Evolutionary conservation across 176 grass and related monocot genomes (phyloP), one percentile per base, ranked within the genome.

Genomic region (Oryza meridionalis): DNA sequence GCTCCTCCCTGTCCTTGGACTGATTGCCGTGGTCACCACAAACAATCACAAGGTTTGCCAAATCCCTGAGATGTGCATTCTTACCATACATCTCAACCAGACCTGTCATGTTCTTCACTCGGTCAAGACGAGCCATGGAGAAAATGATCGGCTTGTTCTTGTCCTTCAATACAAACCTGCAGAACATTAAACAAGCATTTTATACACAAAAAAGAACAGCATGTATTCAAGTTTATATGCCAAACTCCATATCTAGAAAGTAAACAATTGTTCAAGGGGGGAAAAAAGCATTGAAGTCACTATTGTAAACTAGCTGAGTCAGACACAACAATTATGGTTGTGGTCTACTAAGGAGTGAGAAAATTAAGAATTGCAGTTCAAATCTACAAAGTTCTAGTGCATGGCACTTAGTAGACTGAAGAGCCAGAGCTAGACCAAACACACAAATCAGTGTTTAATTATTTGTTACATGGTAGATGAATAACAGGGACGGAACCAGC

Each of bases 71-170:
- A 67, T 65, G 91, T 0, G 86, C 79, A 29, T 93, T 98, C 91
- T 88, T 98, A 24, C 96, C 96, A 0, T 93, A 98, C 73, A 98
- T 84, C 89, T 98, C 96, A 66, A 98, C 96, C 67, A 98, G 85
- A n/a, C 96, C 96, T 43, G 93, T 98, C 82, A 98, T 87, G 82
- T 98, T 98, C 85, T 98, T 98, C 50, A 98, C 96, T 33, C 89
- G 92, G 38, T 98, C 96, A 64, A 98, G 88, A 64, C 96, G 92
- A 27, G 96, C 96, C 96, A 98, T 98, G 25, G 96, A 98, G 85
- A 98, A 98, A 50, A 98, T 93, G 77, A 98, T 95, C 0, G 96
- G 96, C 87, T 95, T 95, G 77, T 86, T 95, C 76, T 82, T 92
- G 80, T 98, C 96, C 40, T 84, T 92, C 87, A 98, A 78, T 33